phyloP scores from a whole-genome alignment of 192 early-diverging fungal species.

The Fimicolochytrium jonesii region DNA sequence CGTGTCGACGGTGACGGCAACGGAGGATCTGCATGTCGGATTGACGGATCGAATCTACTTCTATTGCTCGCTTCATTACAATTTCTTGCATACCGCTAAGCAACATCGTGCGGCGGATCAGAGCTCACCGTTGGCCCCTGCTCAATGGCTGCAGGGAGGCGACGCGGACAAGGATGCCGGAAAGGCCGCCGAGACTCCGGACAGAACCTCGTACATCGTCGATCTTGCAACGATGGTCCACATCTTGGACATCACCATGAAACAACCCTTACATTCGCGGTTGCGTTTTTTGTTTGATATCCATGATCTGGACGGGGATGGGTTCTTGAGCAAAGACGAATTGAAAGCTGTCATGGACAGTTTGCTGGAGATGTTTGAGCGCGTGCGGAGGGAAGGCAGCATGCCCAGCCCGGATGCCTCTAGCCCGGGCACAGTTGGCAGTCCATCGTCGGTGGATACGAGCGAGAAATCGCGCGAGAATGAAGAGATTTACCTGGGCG shows the following conservation, averaged over 20 bases:
- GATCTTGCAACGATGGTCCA: constrained; percentile 57
- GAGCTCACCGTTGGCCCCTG: constrained; percentile 14
- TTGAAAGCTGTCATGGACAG: constrained; percentile 55
- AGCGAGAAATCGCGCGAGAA: constrained; percentile 22
- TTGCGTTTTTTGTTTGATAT: constrained; percentile 56
- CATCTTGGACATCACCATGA: constrained; percentile 53
- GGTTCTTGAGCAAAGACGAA: constrained; percentile 47
- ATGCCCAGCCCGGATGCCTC: not conserved
- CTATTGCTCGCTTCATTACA: constrained; percentile 52
- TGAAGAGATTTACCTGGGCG: constrained; percentile 49
- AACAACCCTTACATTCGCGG: constrained; percentile 48
- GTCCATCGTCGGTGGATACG: too few relatives aligned
- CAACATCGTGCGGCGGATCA: constrained; percentile 3
- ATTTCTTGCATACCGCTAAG: constrained; percentile 37
- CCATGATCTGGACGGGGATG: constrained; percentile 55
- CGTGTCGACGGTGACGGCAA: constrained; percentile 5
- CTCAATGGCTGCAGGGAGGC: not conserved
- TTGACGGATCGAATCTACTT: constrained; percentile 53
- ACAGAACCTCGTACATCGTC: constrained; percentile 33
- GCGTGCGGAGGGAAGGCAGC: constrained; percentile 1
- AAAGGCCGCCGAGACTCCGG: not conserved
- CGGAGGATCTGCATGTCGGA: constrained; percentile 35
- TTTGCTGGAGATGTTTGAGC: constrained; percentile 56
- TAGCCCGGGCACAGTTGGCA: too few relatives aligned
- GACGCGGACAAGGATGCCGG: not conserved